Percentiles rank a stretch among this genome's conserved stretches.
phyloP scores from a whole-genome alignment of 2,329 filamentous ascomycete genomes.

The Calonectria pteridis region DNA sequence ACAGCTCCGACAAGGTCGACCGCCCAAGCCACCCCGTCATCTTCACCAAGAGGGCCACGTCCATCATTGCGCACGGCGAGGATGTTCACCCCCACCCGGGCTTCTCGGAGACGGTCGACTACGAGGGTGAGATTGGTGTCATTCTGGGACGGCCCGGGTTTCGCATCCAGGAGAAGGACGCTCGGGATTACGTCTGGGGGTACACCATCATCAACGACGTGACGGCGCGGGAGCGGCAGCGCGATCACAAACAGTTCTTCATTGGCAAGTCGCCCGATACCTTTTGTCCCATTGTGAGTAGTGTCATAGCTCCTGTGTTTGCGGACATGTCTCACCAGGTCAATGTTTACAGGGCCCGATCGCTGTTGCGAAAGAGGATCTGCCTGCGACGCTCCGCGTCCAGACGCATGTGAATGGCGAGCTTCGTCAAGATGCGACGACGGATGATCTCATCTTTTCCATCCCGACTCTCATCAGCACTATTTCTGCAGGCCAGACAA shows the following conservation, averaged over 20 bases:
- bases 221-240: slow-evolving; percentile 63
- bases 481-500: slow-evolving; percentile 56
- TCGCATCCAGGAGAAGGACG: slow-evolving; percentile 57
- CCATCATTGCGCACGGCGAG: slow-evolving; percentile 62
- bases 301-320: not conserved
- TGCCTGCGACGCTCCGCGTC: slow-evolving; percentile 56
- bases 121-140: slow-evolving; percentile 69
- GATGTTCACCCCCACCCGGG: slow-evolving; percentile 58
- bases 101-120: slow-evolving; percentile 65
- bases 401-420: slow-evolving; percentile 61
- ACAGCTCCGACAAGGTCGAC: slow-evolving; percentile 66
- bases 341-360: slow-evolving; percentile 57
- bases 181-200: slow-evolving; percentile 66
- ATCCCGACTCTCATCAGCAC: slow-evolving; percentile 57
- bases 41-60: slow-evolving; percentile 67
- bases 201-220: slow-evolving; percentile 69
- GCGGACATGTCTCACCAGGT: not conserved
- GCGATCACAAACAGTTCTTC: slow-evolving; percentile 71
- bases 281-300: slow-evolving; percentile 57
- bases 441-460: slow-evolving; percentile 60
- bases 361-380: slow-evolving; percentile 60
- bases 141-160: slow-evolving; percentile 65
- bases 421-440: slow-evolving; percentile 58
- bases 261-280: slow-evolving; percentile 69
- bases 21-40: slow-evolving; percentile 66